Evolutionary conservation across 2,329 filamentous ascomycete species (phyloP), one percentile per base, ranked within the genome.

Genomic region (Hymenoscyphus repandus): DNA sequence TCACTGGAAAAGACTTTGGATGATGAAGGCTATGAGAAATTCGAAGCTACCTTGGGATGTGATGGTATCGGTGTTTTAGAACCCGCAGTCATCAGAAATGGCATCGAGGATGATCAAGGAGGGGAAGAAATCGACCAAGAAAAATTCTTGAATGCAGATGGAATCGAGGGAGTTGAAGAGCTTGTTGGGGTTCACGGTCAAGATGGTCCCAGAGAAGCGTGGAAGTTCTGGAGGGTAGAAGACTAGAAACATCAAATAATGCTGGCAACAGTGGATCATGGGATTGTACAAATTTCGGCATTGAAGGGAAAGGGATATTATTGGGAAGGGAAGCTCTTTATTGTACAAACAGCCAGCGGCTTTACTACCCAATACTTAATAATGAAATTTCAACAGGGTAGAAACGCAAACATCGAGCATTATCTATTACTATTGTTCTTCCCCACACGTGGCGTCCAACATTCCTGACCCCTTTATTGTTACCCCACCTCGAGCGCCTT

Each of bases 41-140:
- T 95, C 63, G 82, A 91, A 68, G 93, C 90, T 0, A 96, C 88
- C 0, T 79, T 99, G 0, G 93, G 91, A 3, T 91, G 92, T 36
- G 89, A 96, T 62, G 93, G 93, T 11, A 89, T 99, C 1, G 93
- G 93, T 34, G 90, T 99, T 1, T 77, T 99, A 4, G 96, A 88
- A 83, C 93, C 93, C 1, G 93, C 93, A 0, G 86, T 96, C 0
- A 74, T 96, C 22, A 88, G 89, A 66, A 95, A 95, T 54, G 88
- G 86, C 5, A 82, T 86, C 34, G 85, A 89, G 62, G 86, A 90
- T 58, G 76, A 80, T 0, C 81, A 89, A 57, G 89, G 89, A 32
- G 90, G 90, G 20, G 89, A 93, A 72, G 91, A 96, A 70, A 97
- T 99, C 63, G 88, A 96, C 62, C 78, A 92, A 62, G 90, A 96